These are phyloP conservation scores for Pythium oligandrum DNA, from an alignment of 352 stramenopile species.

Conservation along the genomic window DNA sequence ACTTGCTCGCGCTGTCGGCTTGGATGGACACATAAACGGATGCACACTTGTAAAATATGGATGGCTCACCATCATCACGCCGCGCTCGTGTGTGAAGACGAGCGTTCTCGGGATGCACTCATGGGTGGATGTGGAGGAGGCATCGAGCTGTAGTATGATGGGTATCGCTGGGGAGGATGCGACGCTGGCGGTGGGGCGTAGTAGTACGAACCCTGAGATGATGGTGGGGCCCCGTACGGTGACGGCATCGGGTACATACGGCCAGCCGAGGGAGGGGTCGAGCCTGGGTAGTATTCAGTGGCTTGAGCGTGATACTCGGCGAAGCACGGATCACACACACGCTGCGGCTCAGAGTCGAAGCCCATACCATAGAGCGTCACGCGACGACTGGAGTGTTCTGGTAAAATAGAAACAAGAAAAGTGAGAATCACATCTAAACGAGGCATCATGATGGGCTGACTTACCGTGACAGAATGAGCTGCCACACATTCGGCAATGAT, in stretches of 20 bases:
- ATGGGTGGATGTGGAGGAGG: slow-evolving; percentile 4
- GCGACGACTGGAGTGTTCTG: slow-evolving; percentile 72
- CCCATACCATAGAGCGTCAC: slow-evolving; percentile 72
- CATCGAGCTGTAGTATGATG: slow-evolving; percentile 11
- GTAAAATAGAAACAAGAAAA: slow-evolving; percentile 6
- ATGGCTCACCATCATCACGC: not conserved
- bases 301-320: slow-evolving; percentile 53
- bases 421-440: not conserved
- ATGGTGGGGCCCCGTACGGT: not conserved
- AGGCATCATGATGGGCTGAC: not conserved
- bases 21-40: too few relatives aligned
- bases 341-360: slow-evolving; percentile 79
- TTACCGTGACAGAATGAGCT: slow-evolving; percentile 80
- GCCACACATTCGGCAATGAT: slow-evolving; percentile 85
- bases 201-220: slow-evolving; percentile 15
- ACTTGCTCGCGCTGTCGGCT: too few relatives aligned
- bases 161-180: slow-evolving; percentile 10
- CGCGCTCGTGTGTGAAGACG: slow-evolving; percentile 10
- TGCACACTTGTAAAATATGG: too few relatives aligned
- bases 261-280: not conserved
- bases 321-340: slow-evolving; percentile 86
- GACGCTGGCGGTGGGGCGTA: slow-evolving; percentile 6
- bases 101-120: not conserved
- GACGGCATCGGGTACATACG: slow-evolving; percentile 2
- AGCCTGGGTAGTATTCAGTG: not conserved